Conservation (phyloP, 108 stramenopile genomes). For the Nannochloropsis salina region DNA sequence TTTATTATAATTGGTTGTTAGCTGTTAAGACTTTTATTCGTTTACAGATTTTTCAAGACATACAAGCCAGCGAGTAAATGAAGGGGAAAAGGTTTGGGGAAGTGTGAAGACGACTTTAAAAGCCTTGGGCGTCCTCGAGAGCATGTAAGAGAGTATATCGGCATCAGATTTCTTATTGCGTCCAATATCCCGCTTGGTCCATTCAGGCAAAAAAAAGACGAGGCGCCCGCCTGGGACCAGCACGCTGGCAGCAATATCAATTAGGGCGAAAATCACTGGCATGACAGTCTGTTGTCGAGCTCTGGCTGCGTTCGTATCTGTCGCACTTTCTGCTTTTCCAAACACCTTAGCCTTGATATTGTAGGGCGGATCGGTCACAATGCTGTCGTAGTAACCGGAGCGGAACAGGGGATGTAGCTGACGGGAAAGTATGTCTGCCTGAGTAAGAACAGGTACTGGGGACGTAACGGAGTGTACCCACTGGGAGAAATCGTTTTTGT, state of each 20-base stretch:
- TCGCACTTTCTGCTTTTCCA: not conserved
- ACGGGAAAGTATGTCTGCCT: not conserved
- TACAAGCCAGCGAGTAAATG: not conserved
- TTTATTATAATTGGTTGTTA: no score
- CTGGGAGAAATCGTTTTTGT: not conserved
- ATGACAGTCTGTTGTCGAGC: not conserved
- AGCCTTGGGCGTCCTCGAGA: no score
- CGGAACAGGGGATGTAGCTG: not conserved
- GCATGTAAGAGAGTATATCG: no score
- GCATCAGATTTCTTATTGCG: not conserved
- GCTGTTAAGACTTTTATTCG: no score
- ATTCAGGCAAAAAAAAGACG: not conserved
- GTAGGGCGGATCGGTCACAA: not conserved
- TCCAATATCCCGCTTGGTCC: not conserved
- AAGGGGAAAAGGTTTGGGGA: not conserved
- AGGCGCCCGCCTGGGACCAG: not conserved
- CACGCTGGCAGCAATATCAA: not conserved
- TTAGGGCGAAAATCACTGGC: not conserved
- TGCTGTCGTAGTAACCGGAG: not conserved
- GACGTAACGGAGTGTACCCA: not conserved
- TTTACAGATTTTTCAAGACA: not conserved
- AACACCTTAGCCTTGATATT: not conserved
- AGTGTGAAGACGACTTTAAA: not conserved
- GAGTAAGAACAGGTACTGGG: not conserved
- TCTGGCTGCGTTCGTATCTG: not conserved